Evolutionary conservation across 2,329 filamentous ascomycete species (phyloP).

Genomic region (Aspergillus novoparasiticus): DNA sequence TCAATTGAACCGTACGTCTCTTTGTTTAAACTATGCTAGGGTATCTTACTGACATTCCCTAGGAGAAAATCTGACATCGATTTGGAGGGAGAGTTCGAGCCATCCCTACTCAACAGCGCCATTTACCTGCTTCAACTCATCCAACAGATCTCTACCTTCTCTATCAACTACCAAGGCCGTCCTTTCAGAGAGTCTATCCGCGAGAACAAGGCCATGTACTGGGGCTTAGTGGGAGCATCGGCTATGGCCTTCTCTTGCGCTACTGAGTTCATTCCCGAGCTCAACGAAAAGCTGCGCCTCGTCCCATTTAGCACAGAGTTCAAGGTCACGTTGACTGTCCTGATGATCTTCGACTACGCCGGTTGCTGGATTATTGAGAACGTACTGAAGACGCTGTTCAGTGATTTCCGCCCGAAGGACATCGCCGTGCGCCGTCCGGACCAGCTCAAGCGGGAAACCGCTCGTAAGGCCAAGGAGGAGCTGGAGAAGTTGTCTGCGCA

Average conservation of each 20-base stretch:
- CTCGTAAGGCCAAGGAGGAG: conserved; percentile 65
- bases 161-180: conserved; percentile 98
- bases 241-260: conserved; percentile 92
- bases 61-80: conserved; percentile 69
- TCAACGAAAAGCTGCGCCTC: conserved; percentile 90
- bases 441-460: conserved; percentile 76
- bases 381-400: conserved; percentile 80
- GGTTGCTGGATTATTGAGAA: conserved; percentile 89
- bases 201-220: conserved; percentile 98
- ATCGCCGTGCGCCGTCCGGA: conserved; percentile 86
- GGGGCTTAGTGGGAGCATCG: conserved; percentile 86
- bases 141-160: conserved; percentile 98
- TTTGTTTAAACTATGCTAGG: background rate
- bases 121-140: conserved; percentile 97
- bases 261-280: conserved; percentile 91
- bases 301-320: conserved; percentile 89
- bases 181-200: conserved; percentile 95
- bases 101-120: conserved; percentile 92
- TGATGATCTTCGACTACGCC: conserved; percentile 86
- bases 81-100: conserved; percentile 90
- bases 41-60: conserved; percentile 34
- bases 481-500: conserved; percentile 46
- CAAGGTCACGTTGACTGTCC: conserved; percentile 77
- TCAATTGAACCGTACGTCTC: conserved; percentile 75
- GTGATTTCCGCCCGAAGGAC: conserved; percentile 89